A percentile compares a stretch with the other conserved stretches of the same genome.
Evolutionary conservation across 169 alveolate species (phyloP).

Genomic region (Babesia sp.): DNA sequence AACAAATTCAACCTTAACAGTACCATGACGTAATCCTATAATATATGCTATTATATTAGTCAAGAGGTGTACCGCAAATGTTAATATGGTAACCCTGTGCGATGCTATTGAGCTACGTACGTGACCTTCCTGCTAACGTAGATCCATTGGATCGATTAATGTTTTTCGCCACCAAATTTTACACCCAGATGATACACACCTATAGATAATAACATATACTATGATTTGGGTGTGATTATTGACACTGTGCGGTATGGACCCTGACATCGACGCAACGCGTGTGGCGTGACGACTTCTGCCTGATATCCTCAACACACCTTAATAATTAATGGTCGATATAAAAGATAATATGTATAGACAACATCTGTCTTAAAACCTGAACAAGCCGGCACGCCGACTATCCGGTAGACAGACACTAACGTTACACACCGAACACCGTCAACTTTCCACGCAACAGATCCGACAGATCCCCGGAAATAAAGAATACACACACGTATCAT

Average conservation of each 20-base stretch:
- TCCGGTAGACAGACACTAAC: neutral
- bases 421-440: constrained; percentile 23
- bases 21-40: too few species aligned
- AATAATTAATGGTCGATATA: neutral
- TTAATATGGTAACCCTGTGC: too few species aligned
- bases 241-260: neutral
- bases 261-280: neutral
- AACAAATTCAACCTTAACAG: too few species aligned
- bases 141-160: too few species aligned
- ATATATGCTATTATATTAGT: too few species aligned
- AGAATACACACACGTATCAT: neutral
- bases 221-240: neutral
- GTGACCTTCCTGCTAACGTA: too few species aligned
- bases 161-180: too few species aligned
- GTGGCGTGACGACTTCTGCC: constrained; percentile 3
- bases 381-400: neutral
- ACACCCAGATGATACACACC: neutral
- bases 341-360: neutral
- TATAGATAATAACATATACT: neutral
- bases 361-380: neutral
- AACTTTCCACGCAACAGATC: constrained; percentile 17
- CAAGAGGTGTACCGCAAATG: too few species aligned
- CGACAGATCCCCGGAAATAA: neutral
- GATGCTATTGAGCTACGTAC: too few species aligned
- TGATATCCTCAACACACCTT: neutral